Evolutionary conservation across 2,329 filamentous ascomycete species (phyloP), one percentile per base, ranked within the genome.

Genomic region (Incumbomyces lentus): DNA sequence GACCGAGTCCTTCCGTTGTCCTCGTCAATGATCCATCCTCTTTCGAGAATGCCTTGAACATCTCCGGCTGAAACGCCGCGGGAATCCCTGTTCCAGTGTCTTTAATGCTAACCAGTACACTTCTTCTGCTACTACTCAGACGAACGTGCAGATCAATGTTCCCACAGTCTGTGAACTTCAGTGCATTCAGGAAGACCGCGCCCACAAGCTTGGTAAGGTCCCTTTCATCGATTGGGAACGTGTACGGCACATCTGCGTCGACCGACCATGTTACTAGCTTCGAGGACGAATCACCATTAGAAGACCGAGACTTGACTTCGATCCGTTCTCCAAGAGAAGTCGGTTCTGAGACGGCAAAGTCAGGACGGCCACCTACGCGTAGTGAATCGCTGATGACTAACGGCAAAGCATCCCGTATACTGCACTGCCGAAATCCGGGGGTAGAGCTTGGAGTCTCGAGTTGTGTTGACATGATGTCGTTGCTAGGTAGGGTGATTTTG

Each of bases 51-150:
- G 82, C 76, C 53, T 81, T 81, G 66, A 85, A 86, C 1, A 86
- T 67, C 46, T 76, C 75, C 0, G 78, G 77, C 41, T 82, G 63
- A 56, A 84, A 85, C 11, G 75, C 76, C 40, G 75, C 71, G 0
- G 79, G 78, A 38, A 86, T 86, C 3, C 82, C 82, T 40, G 77
- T 75, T 6, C 82, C 82, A 14, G 80, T 82, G 61, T 86, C 82
- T 13, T 69, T 68, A 46, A 85, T 71, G 51, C 70, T 75, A 57
- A 84, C 76, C 37, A 79, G 67, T 35, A 84, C 68, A 57, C 76
- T 75, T 30, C 73, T 70, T 3, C 62, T 59, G 44, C 68, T 73
- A 30, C 63, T 61, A 44, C 72, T 75, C 35, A 80, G 66, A 5
- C 68, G 71, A 3, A 74, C 76, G 39, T 62, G 63, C 11, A 85